Evolutionary conservation across 805 yeast species (phyloP).

Genomic region (Kregervanrija delftensis): DNA sequence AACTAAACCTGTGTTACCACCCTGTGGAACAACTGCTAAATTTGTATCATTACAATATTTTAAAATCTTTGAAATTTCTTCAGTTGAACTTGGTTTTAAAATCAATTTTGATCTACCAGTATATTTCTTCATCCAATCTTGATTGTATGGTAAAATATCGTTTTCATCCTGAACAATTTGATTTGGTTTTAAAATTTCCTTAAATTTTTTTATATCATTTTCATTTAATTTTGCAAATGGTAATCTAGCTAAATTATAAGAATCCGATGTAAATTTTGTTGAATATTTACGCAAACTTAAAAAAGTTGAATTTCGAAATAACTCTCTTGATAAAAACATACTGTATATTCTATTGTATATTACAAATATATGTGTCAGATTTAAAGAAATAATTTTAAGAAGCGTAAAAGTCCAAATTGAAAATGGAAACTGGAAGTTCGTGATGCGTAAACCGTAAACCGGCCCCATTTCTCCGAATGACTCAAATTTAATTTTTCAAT

Average conservation of each 20-base stretch:
- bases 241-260: conserved; percentile 45
- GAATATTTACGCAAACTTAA: no score
- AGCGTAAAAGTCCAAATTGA: no score
- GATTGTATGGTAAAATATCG: conserved; percentile 70
- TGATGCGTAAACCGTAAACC: no score
- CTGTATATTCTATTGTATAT: no score
- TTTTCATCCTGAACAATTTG: conserved; percentile 41
- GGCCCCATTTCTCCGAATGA: no score
- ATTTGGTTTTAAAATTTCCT: conserved; percentile 46
- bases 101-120: conserved; percentile 80
- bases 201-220: conserved; percentile 56
- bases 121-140: conserved; percentile 93
- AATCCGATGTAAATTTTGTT: conserved; percentile 52
- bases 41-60: conserved; percentile 71
- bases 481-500: no score
- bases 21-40: conserved; percentile 90
- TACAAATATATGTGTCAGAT: no score
- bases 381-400: no score
- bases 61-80: conserved; percentile 70
- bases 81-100: conserved; percentile 73
- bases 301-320: no score
- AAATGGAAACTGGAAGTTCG: no score
- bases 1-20: conserved; percentile 94
- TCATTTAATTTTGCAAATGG: conserved; percentile 32
- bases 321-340: no score